Evolutionary conservation across 2,329 filamentous ascomycete species (phyloP).

Genomic region (Amauroascus verrucosus): DNA sequence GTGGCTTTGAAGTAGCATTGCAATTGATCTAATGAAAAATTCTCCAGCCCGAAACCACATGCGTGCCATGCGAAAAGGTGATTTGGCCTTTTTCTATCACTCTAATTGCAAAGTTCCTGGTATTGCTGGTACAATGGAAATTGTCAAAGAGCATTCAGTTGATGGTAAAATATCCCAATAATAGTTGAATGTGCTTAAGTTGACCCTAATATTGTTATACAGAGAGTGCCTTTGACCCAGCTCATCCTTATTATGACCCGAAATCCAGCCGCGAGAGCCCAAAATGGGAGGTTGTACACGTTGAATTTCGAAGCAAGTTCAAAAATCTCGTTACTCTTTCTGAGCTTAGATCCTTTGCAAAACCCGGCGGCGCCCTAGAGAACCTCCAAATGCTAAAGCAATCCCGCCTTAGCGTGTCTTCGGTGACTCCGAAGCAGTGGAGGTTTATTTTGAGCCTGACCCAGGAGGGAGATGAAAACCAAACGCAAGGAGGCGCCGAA

Average conservation of each 20-base stretch:
- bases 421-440: constrained; percentile 40
- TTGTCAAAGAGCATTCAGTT: constrained; percentile 71
- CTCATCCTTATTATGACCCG: constrained; percentile 72
- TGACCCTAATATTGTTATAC: constrained; percentile 48
- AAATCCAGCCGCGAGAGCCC: constrained; percentile 59
- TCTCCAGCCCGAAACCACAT: constrained; percentile 70
- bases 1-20: background rate
- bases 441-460: constrained; percentile 38
- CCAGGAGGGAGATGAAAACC: constrained; percentile 22
- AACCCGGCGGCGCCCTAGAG: constrained; percentile 48
- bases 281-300: constrained; percentile 83
- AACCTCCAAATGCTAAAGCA: constrained; percentile 77
- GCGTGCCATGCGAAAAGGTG: constrained; percentile 79
- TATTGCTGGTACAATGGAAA: constrained; percentile 79
- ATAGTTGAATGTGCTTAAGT: constrained; percentile 57
- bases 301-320: constrained; percentile 79
- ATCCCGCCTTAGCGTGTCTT: constrained; percentile 65
- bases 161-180: constrained; percentile 64
- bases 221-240: constrained; percentile 61
- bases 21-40: background rate
- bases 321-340: constrained; percentile 57
- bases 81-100: constrained; percentile 94
- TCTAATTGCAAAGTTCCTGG: constrained; percentile 85
- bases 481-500: background rate
- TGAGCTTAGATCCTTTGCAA: constrained; percentile 57